Evolutionary conservation across 768 basidiomycete species (phyloP).

Genomic region (Boletus speciosus): DNA sequence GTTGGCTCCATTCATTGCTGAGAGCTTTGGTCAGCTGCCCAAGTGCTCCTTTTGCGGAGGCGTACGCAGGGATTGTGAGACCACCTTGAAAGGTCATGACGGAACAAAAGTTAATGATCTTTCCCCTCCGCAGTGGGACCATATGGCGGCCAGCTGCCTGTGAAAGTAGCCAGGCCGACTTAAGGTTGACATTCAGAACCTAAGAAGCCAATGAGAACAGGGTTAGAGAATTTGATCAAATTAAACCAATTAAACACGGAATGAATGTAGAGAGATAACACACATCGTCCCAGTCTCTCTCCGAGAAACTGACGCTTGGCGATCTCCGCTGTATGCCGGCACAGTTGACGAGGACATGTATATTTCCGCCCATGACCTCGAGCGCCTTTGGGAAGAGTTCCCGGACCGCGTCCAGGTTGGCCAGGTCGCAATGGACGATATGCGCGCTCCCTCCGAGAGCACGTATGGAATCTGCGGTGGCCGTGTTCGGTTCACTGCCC

Average conservation of each 20-base stretch:
- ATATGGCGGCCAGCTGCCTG: conserved; percentile 89
- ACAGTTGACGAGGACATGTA: conserved; percentile 70
- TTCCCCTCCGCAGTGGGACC: conserved; percentile 68
- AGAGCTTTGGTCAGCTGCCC: conserved; percentile 86
- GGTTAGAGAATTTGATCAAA: conserved; percentile 8
- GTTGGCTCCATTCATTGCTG: conserved; percentile 88
- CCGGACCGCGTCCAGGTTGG: conserved; percentile 47
- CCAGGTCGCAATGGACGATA: conserved; percentile 56
- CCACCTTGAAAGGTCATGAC: conserved; percentile 54
- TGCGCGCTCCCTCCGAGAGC: conserved; percentile 34
- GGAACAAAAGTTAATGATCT: conserved; percentile 68
- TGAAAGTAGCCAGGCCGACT: conserved; percentile 79
- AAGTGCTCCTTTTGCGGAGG: conserved; percentile 85
- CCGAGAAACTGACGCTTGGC: conserved; percentile 61
- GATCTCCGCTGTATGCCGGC: conserved; percentile 59
- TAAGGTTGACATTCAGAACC: conserved; percentile 87
- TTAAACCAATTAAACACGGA: conserved; percentile 7
- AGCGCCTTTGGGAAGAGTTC: conserved; percentile 48
- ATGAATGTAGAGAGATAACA: conserved; percentile 34
- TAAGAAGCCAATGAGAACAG: conserved; percentile 28
- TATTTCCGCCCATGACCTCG: conserved; percentile 45
- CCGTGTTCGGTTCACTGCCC: conserved; percentile 32
- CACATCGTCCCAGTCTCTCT: conserved; percentile 71
- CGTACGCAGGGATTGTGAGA: conserved; percentile 82
- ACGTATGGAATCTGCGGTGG: conserved; percentile 36